Evolutionary conservation across 257 asterid species (phyloP).

Genomic region (Parsonsia alboflavescens): DNA sequence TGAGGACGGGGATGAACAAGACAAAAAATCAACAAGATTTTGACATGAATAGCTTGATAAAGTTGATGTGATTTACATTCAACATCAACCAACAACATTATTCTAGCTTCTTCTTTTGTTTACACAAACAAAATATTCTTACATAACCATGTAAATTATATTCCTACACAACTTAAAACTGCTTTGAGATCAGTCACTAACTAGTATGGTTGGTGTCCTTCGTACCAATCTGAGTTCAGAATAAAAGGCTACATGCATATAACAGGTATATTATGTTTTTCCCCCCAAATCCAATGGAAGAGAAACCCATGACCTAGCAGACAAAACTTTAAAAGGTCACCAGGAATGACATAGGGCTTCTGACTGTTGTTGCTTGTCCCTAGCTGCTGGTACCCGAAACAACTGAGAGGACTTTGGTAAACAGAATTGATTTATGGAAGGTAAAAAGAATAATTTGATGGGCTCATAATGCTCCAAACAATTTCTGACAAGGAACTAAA

Average conservation of each 20-base stretch:
- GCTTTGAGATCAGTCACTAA: slow-evolving; percentile 5
- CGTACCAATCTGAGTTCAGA: slow-evolving; percentile 1
- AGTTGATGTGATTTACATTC: not conserved
- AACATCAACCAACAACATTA: slow-evolving; percentile 8
- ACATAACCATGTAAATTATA: slow-evolving; percentile 10
- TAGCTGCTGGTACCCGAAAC: slow-evolving; percentile 13
- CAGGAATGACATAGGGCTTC: slow-evolving; percentile 12
- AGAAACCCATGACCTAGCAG: slow-evolving; percentile 12
- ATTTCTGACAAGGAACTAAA: not conserved
- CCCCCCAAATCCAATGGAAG: slow-evolving; percentile 10
- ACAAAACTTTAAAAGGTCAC: slow-evolving; percentile 18
- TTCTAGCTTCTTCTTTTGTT: slow-evolving; percentile 4
- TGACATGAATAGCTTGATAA: not conserved
- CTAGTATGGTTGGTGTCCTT: slow-evolving; percentile 12
- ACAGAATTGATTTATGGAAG: slow-evolving; percentile 4
- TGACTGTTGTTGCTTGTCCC: slow-evolving; percentile 8
- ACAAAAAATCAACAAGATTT: not conserved
- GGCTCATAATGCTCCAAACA: slow-evolving; percentile 6
- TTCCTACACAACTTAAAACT: slow-evolving; percentile 2
- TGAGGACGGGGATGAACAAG: not conserved
- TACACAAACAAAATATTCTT: slow-evolving; percentile 7
- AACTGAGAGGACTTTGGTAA: not conserved
- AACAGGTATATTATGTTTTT: not conserved
- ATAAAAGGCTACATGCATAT: not conserved
- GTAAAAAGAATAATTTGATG: not conserved